phyloP scores from a whole-genome alignment of 345 rosid species.

The Euphorbia pulcherrima region DNA sequence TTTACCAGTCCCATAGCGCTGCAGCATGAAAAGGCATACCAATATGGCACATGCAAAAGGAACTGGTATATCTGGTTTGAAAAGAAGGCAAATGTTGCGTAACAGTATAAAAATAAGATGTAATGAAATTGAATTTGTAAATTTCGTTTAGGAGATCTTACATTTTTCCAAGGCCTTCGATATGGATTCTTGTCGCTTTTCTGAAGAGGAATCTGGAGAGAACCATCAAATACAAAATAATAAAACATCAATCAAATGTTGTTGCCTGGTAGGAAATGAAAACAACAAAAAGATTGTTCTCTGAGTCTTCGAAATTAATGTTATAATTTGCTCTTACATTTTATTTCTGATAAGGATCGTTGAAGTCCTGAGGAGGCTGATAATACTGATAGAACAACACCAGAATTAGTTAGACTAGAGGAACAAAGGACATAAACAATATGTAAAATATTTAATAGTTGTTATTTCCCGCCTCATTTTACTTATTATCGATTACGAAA shows the following conservation, averaged over 20 bases:
- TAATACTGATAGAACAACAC: conserved; percentile 34
- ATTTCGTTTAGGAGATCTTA: conserved; percentile 22
- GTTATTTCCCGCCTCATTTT: too few relatives aligned
- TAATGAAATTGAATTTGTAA: not conserved
- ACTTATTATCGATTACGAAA: too few relatives aligned
- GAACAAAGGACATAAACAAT: not conserved
- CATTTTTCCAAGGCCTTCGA: conserved; percentile 35
- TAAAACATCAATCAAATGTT: conserved; percentile 8
- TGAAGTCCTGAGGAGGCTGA: conserved; percentile 52
- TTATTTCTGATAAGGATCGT: conserved; percentile 33
- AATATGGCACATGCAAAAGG: conserved; percentile 53
- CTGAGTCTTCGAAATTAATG: not conserved
- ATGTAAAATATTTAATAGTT: not conserved
- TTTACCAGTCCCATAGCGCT: conserved; percentile 46
- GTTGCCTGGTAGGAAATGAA: not conserved
- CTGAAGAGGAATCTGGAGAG: conserved; percentile 39
- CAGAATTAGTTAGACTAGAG: not conserved
- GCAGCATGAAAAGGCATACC: conserved; percentile 55
- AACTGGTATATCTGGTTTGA: conserved; percentile 45
- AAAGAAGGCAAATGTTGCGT: not conserved
- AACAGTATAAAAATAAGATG: not conserved
- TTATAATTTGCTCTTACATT: conserved; percentile 38
- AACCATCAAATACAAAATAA: conserved; percentile 10
- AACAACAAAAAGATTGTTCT: not conserved
- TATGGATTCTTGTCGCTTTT: conserved; percentile 16